Percentiles rank a stretch among this genome's conserved stretches.
Conservation (phyloP, 257 asterid species). For the Galeopsis tetrahit region DNA sequence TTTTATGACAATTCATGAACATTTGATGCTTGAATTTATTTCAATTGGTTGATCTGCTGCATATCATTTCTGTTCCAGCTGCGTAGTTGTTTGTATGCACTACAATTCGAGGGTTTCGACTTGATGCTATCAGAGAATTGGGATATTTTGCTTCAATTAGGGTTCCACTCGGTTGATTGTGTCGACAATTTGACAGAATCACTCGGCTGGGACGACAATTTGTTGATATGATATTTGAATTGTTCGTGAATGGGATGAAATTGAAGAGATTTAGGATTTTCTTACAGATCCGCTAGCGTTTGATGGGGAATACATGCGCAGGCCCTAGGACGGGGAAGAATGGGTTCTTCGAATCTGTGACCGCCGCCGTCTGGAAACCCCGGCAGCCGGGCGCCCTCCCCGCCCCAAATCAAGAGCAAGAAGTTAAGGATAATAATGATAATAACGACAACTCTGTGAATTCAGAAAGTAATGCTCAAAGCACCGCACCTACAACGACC, state of each 20-base stretch:
- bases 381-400: constrained; percentile 55
- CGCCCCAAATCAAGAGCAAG: constrained; percentile 45
- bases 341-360: constrained; percentile 77
- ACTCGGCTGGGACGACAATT: not conserved
- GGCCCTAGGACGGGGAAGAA: constrained; percentile 74
- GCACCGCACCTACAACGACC: constrained; percentile 51
- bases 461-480: constrained; percentile 43
- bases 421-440: constrained; percentile 13
- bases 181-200: too few relatives aligned
- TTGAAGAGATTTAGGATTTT: constrained; percentile 41
- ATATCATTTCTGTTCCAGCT: not conserved
- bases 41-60: not conserved
- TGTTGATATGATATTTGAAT: not conserved
- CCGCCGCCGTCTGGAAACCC: constrained; percentile 52
- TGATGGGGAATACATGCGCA: constrained; percentile 76
- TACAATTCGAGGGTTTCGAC: not conserved
- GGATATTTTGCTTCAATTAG: not conserved
- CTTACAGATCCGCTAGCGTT: constrained; percentile 31
- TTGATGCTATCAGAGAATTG: not conserved
- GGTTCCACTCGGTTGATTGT: not conserved
- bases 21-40: too few relatives aligned
- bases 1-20: not conserved
- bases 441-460: constrained; percentile 37
- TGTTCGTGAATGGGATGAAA: constrained; percentile 46
- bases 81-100: not conserved